Evolutionary conservation across 495 filamentous ascomycete species (phyloP).

Genomic region (Beverwykella pulmonaria): DNA sequence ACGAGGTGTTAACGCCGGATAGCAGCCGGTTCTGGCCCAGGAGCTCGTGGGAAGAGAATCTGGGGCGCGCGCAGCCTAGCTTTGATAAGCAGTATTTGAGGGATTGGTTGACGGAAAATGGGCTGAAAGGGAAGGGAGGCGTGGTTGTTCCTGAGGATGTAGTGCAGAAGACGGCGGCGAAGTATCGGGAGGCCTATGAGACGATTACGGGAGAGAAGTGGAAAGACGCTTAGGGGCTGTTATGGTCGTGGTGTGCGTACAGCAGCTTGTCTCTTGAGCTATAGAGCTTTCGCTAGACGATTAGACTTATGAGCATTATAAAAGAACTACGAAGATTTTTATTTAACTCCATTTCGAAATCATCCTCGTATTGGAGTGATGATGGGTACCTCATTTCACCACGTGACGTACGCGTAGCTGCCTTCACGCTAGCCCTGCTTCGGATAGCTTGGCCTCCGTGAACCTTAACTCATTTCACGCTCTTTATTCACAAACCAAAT

Average conservation of each 20-base stretch:
- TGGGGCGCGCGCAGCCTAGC: constrained; percentile 73
- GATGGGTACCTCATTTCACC: no score
- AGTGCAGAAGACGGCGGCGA: constrained; percentile 61
- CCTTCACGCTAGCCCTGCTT: constrained; percentile 5
- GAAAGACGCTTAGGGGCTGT: not conserved
- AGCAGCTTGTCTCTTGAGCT: no score
- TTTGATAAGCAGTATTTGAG: constrained; percentile 91
- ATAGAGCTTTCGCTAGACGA: no score
- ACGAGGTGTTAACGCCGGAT: constrained; percentile 83
- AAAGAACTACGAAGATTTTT: no score
- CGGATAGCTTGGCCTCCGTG: not conserved
- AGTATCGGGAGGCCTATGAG: constrained; percentile 73
- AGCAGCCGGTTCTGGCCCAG: constrained; percentile 83
- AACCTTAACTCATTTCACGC: not conserved
- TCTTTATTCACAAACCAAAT: not conserved
- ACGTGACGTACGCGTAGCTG: not conserved
- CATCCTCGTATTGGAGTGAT: no score
- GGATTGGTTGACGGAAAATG: constrained; percentile 77
- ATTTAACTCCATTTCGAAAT: no score
- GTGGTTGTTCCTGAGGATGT: constrained; percentile 70
- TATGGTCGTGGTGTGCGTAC: no score
- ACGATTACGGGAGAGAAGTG: constrained; percentile 59
- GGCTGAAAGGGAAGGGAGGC: constrained; percentile 70
- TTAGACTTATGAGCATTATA: no score
- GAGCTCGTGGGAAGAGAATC: constrained; percentile 63